A percentile compares a stretch with the other conserved stretches of the same genome.
Conservation (phyloP, 164 flowering plant genomes). For the Berberis vulgaris region DNA sequence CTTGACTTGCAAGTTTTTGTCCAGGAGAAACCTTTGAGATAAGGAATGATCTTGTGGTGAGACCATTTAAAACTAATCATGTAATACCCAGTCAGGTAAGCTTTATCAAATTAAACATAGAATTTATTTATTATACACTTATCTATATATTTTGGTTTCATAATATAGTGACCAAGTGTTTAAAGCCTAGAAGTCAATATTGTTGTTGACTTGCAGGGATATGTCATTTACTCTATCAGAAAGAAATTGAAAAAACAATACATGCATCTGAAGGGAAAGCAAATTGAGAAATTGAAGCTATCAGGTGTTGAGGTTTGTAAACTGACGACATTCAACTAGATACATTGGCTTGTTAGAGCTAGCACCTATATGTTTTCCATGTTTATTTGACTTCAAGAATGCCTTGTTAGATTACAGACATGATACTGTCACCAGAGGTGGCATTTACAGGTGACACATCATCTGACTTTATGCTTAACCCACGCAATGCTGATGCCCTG, state of each 20-base stretch:
- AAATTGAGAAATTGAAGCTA: constrained; percentile 82
- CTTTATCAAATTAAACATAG: neutral
- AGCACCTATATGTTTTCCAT: neutral
- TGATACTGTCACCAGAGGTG: constrained; percentile 81
- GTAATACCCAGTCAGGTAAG: constrained; percentile 95
- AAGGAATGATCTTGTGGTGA: constrained; percentile 79
- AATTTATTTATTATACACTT: neutral
- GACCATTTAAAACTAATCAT: constrained; percentile 87
- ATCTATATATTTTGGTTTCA: neutral
- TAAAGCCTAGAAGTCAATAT: neutral
- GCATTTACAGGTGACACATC: constrained; percentile 97
- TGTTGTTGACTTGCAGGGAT: constrained; percentile 51
- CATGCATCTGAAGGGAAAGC: constrained; percentile 72
- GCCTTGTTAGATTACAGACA: constrained; percentile 70
- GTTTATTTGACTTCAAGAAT: constrained; percentile 13
- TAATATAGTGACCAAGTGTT: neutral
- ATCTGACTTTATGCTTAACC: constrained; percentile 77
- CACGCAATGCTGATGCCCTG: constrained; percentile 89
- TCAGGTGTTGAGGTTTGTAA: constrained; percentile 82
- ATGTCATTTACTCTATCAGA: constrained; percentile 72
- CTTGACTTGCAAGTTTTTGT: constrained; percentile 3
- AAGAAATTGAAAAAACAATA: constrained; percentile 86
- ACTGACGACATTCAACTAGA: neutral
- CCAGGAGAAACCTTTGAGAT: constrained; percentile 93
- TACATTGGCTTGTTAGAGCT: neutral